These are phyloP conservation scores for Psilocybe azurescens DNA, from an alignment of 768 basidiomycete species.

Conservation along the genomic window DNA sequence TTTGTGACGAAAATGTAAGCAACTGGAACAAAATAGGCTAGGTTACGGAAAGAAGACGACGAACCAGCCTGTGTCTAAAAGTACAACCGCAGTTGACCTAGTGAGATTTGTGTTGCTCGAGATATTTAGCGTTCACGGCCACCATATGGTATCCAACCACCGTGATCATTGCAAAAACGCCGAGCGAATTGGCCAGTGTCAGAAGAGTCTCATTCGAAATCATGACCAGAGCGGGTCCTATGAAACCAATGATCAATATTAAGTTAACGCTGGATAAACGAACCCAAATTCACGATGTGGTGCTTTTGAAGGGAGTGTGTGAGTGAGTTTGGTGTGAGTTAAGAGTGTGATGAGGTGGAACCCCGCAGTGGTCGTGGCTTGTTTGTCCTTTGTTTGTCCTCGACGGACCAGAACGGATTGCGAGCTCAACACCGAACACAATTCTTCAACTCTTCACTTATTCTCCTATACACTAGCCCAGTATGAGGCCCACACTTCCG, in stretches of 20 bases:
- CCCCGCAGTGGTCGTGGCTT: conserved; percentile 16
- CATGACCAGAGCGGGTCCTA: conserved; percentile 46
- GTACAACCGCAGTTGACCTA: conserved; percentile 7
- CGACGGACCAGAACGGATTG: conserved; percentile 41
- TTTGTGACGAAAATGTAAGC: background rate
- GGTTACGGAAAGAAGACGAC: background rate
- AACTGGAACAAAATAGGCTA: background rate
- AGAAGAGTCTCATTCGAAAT: conserved; percentile 84
- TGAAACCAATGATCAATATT: background rate
- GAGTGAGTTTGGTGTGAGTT: background rate
- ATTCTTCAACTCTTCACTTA: conserved; percentile 23
- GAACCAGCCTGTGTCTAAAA: conserved; percentile 1
- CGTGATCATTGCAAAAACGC: conserved; percentile 83
- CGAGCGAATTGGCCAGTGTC: conserved; percentile 83
- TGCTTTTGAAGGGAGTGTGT: conserved; percentile 1
- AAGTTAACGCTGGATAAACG: background rate
- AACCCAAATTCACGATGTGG: background rate
- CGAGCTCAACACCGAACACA: conserved; percentile 13
- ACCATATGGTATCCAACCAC: conserved; percentile 91
- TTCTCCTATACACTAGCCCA: conserved; percentile 27
- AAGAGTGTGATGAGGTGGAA: conserved; percentile 11
- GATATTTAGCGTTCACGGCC: conserved; percentile 72
- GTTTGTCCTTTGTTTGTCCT: conserved; percentile 35
- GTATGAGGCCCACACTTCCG: conserved; percentile 68
- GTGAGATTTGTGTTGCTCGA: conserved; percentile 27